Base-by-base conservation (phyloP, 768 basidiomycete species). In the Tylopilus rubrobrunneus region DNA sequence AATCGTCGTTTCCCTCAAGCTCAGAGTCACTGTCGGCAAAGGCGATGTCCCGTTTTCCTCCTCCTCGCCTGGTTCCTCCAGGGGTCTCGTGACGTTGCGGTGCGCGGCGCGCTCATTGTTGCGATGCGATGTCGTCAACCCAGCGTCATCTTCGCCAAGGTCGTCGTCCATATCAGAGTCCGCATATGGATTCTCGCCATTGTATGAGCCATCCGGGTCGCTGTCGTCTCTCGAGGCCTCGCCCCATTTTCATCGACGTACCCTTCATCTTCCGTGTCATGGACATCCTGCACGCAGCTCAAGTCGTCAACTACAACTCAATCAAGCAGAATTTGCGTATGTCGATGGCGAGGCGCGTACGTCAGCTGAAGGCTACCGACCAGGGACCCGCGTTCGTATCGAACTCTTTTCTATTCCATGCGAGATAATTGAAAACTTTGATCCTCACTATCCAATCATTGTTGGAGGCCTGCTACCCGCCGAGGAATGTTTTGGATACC, bases 341-440 rank as follows among this genome's bases (percentile, higher is more conserved):
- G 19, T 19, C 19, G 83, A 82, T 45, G 84, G 78, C 6, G 87
- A 90, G 55, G 74, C 88, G 8, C 85, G 96, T 23, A 81, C 85
- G 1, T 78, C 89, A 47, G 86, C 98, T 39, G 95, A 98, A 68
- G 97, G 97, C 10, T 88, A 87, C 71, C 81, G 87, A 23, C 89
- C 97, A 0, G 96, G 97, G 15, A 75, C 85, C 19, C 98, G 98
- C 68, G 87, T 99, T 39, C 93, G 97, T 43, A 80, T 99, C 50
- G 95, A 98, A 71, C 81, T 99, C 39, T 8, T 73, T 15, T 74
- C 82, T 54, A 90, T 97, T 8, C 95, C 97, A 0, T 87, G 84
- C 74, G 95, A 98, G 71, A 80, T 99, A 74, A 78, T 97, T 47
- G 87, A 93, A 61, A 76, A 98, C 73, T 99, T 99, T 69, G 88